Conservation (phyloP, 345 rosid genomes). For the Syzygium oleosum region DNA sequence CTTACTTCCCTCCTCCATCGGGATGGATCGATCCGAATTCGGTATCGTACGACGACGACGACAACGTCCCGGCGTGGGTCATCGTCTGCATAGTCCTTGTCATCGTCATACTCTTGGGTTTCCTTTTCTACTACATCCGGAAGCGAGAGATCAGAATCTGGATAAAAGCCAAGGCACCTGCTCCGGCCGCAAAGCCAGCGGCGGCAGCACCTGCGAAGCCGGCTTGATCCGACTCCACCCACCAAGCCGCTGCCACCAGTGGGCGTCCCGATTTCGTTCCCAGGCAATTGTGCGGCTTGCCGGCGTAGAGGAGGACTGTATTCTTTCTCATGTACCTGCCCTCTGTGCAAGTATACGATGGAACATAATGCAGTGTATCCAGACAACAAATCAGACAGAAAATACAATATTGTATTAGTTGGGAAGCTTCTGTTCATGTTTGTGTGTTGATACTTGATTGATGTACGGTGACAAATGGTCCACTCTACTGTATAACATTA, state of each 20-base stretch:
- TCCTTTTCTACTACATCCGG: background rate
- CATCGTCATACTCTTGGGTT: background rate
- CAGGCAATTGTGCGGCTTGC: background rate
- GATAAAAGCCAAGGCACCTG: background rate
- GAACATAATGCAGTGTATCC: background rate
- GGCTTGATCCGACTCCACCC: background rate
- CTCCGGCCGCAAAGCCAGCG: background rate
- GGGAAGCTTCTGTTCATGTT: background rate
- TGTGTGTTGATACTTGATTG: background rate
- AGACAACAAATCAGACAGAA: background rate
- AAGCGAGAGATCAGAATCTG: background rate
- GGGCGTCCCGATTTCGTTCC: background rate
- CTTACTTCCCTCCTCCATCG: background rate
- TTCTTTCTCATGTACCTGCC: background rate
- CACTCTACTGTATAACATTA: background rate
- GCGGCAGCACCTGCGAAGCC: background rate
- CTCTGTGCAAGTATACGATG: background rate
- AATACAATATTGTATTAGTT: background rate
- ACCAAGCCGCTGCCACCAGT: background rate
- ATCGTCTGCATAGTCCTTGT: background rate
- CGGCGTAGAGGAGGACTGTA: background rate
- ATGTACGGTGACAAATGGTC: background rate
- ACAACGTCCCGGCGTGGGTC: conserved; percentile 2
- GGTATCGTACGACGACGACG: background rate
- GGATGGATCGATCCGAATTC: background rate